Evolutionary conservation across 1,284 basidiomycete genomes (phyloP), one percentile per base, ranked within the genome.

Genomic region (Polyporus tsugae): DNA sequence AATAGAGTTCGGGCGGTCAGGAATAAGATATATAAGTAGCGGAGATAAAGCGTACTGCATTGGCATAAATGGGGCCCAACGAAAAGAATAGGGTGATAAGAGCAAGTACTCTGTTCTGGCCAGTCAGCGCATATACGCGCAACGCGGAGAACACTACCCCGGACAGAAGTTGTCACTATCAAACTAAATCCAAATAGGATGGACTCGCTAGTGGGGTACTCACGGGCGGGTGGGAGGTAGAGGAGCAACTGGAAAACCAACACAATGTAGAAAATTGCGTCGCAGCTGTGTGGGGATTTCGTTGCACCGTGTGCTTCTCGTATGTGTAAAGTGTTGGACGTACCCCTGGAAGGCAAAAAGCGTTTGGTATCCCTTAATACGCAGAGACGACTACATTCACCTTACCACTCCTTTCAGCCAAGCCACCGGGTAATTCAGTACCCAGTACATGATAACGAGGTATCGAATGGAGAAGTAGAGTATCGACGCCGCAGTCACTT

Each of bases 401-500:
- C 49, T 13, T 22, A 55, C 62, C 4, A 49, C 19, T 22, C 63
- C 63, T 44, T 38, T 17, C 7, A 64, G 22, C n/a, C 41, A 22
- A 15, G 17, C n/a, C 63, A 29, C 57, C 2, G 63, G 63, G 13
- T 64, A 64, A 2, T 55, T 41, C 63, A 64, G 35, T 2, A 58
- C 35, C 63, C 63, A 64, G 22, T 35, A 64, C 36, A 46, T n/a
- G 29, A 64, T 59, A 7, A 64, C 29, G 19, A 41, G 63, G n/a
- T 64, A 64, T 22, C 63, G 63, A 38, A 64, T 64, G 39, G 11
- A 13, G 17, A 64, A 64, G 55, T 64, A 64, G 5, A 64, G 55
- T 13, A 64, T 44, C 38, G 63, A 44, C 33, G 63, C 63, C 4
- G 63, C 63, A 36, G 63, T 42, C 38, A 58, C 53, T 5, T 41